Base-by-base conservation (phyloP, 192 early-diverging fungal genomes). In the Coemansia sp. region DNA sequence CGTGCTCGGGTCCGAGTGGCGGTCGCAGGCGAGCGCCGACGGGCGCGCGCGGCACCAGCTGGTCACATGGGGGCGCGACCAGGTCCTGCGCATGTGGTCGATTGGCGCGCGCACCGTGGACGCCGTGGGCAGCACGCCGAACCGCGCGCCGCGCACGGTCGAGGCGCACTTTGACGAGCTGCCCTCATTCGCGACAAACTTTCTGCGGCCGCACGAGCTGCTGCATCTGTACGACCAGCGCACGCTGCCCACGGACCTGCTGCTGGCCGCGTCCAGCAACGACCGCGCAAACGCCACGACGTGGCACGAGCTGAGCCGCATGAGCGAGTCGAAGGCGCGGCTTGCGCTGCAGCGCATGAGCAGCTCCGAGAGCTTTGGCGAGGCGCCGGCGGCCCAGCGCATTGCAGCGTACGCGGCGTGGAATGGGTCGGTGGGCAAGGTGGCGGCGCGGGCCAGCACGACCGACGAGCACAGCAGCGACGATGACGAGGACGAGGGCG, bases 41-140 rank as follows among this genome's bases (percentile, higher is more conserved):
- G 44, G 21, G 16, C 46, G 43, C 40, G 38, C 28, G 7, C 27
- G 52, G 49, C 57, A 58, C 61, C 69, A 80, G 64, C 63, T 80
- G 4, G 68, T 80, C 6, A 74, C 77, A 29, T 80, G 77, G 77
- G 64, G 60, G n/a, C 44, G 44, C 22, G 77, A 80, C 54, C 67
- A 60, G 58, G 60, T 73, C 22, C 35, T 80, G 64, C 71, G 77
- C 19, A 50, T 69, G 59, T 80, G 77, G 77, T 30, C 64, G 29
- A 35, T 62, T 9, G 53, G 57, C 45, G 42, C 54, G 18, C 18
- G 22, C 23, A 30, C 56, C 11, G 38, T 69, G 9, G 67, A 66
- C 28, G 25, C 62, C 1, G 52, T 65, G 0, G 73, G 67, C 27
- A 54, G 54, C 23, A 3, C 27, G 47, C 6, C 14, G 45, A 10